Conservation (phyloP, 2,329 filamentous ascomycete species). For the Xylariaceae sp. region DNA sequence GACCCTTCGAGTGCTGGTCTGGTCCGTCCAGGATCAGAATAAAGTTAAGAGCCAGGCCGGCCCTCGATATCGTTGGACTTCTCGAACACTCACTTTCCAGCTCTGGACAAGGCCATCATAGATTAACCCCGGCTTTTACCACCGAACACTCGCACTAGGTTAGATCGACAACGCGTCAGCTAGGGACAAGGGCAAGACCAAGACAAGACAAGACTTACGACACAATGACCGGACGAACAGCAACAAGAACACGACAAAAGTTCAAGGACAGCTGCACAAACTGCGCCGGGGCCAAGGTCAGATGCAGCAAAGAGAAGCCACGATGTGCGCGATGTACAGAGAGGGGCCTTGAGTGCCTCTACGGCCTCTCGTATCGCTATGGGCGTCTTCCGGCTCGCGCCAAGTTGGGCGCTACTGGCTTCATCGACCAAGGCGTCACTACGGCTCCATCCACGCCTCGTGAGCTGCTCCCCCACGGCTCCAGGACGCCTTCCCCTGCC, state of each 20-base stretch:
- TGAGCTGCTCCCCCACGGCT: slow-evolving; percentile 17
- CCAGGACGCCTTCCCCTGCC: slow-evolving; percentile 16
- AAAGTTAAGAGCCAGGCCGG: no score
- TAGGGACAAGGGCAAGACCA: no score
- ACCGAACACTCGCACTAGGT: no score
- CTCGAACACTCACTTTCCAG: slow-evolving; percentile 13
- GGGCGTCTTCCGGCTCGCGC: slow-evolving; percentile 21
- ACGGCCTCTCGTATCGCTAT: slow-evolving; percentile 22
- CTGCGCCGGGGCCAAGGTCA: slow-evolving; percentile 23
- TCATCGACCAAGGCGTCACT: slow-evolving; percentile 11
- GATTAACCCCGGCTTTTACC: no score
- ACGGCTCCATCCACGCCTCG: slow-evolving; percentile 16
- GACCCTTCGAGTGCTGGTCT: slow-evolving; percentile 4
- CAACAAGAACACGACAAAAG: slow-evolving; percentile 21
- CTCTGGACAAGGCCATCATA: slow-evolving; percentile 7
- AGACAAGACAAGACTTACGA: background rate
- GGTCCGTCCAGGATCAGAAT: slow-evolving; percentile 6
- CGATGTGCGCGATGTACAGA: slow-evolving; percentile 20
- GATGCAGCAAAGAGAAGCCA: slow-evolving; percentile 23
- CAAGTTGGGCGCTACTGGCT: slow-evolving; percentile 14
- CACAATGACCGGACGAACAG: slow-evolving; percentile 19
- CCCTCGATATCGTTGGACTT: slow-evolving; percentile 13
- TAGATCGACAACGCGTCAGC: no score
- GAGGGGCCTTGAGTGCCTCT: slow-evolving; percentile 19
- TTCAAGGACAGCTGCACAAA: slow-evolving; percentile 24